phyloP scores from a whole-genome alignment of 1,139 yeast genomes.

The Yamadazyma membranifaciens region DNA sequence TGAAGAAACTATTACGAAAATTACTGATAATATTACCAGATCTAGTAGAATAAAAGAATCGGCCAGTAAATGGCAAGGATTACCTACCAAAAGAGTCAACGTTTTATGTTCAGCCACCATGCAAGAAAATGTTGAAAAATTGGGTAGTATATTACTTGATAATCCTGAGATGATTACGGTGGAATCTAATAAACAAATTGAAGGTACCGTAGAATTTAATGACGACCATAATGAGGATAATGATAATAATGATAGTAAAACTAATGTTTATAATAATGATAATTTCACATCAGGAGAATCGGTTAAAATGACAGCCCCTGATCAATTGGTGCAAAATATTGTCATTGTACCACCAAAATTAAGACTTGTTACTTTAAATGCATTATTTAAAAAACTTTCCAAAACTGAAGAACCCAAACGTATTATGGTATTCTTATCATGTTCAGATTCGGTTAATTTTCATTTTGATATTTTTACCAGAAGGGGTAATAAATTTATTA shows the following conservation, averaged over 20 bases:
- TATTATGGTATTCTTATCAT: conserved; percentile 84
- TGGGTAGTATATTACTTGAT: conserved; percentile 73
- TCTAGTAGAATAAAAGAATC: conserved; percentile 42
- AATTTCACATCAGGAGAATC: conserved; percentile 18
- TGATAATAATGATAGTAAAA: not conserved
- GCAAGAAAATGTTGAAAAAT: conserved; percentile 72
- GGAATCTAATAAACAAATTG: conserved; percentile 19
- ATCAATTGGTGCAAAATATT: conserved; percentile 77
- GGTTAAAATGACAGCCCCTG: conserved; percentile 63
- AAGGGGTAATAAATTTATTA: conserved; percentile 43
- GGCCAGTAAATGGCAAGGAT: conserved; percentile 41
- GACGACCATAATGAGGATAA: conserved; percentile 25
- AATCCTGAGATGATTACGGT: conserved; percentile 65
- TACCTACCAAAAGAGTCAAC: conserved; percentile 73
- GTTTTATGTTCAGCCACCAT: conserved; percentile 94
- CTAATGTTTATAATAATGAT: not conserved
- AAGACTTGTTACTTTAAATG: conserved; percentile 77
- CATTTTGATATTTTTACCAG: conserved; percentile 75
- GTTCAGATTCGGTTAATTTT: conserved; percentile 93
- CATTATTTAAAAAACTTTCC: conserved; percentile 53
- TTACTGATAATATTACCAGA: conserved; percentile 57
- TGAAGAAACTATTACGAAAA: conserved; percentile 84
- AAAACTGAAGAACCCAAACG: conserved; percentile 33
- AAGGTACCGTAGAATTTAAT: conserved; percentile 41
- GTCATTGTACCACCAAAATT: conserved; percentile 88